Percentiles rank a stretch among this genome's conserved stretches.
These are phyloP conservation scores for Aphanocladium album DNA, from an alignment of 2,329 filamentous ascomycete species.

Conservation along the genomic window DNA sequence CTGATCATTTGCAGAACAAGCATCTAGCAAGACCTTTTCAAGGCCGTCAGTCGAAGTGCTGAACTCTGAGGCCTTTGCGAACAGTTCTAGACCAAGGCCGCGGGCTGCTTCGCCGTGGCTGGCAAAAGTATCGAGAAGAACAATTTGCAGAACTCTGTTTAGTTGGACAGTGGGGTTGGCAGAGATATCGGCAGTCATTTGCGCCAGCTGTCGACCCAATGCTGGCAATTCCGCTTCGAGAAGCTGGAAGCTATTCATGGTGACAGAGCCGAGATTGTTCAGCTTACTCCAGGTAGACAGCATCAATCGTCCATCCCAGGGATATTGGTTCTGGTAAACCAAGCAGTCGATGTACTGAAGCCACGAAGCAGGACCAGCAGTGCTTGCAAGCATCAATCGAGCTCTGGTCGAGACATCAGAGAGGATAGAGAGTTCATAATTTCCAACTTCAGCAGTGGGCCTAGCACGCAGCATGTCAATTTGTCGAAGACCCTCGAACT, in stretches of 20 bases:
- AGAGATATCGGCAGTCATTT: conserved; percentile 44
- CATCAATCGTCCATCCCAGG: conserved; percentile 37
- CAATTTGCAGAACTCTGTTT: conserved; percentile 40
- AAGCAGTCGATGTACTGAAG: conserved; percentile 47
- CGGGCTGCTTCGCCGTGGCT: conserved; percentile 33
- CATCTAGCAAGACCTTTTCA: conserved; percentile 10
- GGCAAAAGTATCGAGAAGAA: conserved; percentile 38
- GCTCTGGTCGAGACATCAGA: conserved; percentile 36
- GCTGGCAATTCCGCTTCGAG: conserved; percentile 61
- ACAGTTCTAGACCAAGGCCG: conserved; percentile 23
- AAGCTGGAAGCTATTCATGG: conserved; percentile 55
- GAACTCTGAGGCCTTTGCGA: conserved; percentile 19
- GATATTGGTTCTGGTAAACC: conserved; percentile 31
- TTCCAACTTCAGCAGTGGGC: conserved; percentile 12
- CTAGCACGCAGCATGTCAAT: conserved; percentile 37
- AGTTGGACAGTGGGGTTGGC: conserved; percentile 46
- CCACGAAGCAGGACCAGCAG: conserved; percentile 31
- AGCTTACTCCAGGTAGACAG: conserved; percentile 51
- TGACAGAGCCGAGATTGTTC: conserved; percentile 45
- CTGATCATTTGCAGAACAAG: background rate
- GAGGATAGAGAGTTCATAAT: conserved; percentile 42
- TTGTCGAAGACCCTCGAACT: conserved; percentile 56
- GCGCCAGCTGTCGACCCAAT: conserved; percentile 50
- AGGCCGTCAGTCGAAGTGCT: conserved; percentile 12
- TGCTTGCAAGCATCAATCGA: conserved; percentile 28